Evolutionary conservation across 1,284 basidiomycete species (phyloP), one percentile per base, ranked within the genome.

Genomic region (Ustilago curta): DNA sequence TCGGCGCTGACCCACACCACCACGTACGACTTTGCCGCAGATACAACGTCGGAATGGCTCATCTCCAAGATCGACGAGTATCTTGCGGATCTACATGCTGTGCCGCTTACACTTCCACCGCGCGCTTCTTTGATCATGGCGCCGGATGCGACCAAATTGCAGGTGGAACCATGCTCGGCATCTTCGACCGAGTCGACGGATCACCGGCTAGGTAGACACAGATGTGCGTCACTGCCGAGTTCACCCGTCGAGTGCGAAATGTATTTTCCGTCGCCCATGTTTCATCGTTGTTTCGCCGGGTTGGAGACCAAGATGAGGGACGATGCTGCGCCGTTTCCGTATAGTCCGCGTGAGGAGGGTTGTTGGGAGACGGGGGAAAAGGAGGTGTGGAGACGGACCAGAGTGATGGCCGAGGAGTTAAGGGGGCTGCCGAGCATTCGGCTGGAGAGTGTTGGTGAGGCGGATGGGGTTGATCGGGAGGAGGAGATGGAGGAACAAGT

Each of bases 11-110:
- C 58, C 4, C 23, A 5, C 29, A 19, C 19, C 9, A 47, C 47
- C 23, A 43, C 23, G 3, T 45, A 19, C 31, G n/a, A 3, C 44
- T 14, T 21, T 21, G 4, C 12, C n/a, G 11, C 49, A 8, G 11
- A n/a, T 23, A 37, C 23, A 31, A 42, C 16, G 35, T 18, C 61
- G 9, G 52, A 64, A 37, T 52, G 59, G 47, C 29, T 73, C 45
- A 61, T 73, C n/a, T 31, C 52, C 35, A 45, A 66, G 56, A 75
- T 75, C 48, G 67, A 75, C 53, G 61, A 75, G 29, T 75, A 65
- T 43, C 55, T 75, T 6, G 58, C 67, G 3, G 56, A 59, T 7
- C 59, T 73, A 12, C 35, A 61, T 4, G 11, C 58, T 0, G 9
- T 42, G 6, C 21, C 27, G 8, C 16, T n/a, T 1, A 25, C 44